Conservation (phyloP, 164 flowering plant species). For the Paratinospora sagittata region DNA sequence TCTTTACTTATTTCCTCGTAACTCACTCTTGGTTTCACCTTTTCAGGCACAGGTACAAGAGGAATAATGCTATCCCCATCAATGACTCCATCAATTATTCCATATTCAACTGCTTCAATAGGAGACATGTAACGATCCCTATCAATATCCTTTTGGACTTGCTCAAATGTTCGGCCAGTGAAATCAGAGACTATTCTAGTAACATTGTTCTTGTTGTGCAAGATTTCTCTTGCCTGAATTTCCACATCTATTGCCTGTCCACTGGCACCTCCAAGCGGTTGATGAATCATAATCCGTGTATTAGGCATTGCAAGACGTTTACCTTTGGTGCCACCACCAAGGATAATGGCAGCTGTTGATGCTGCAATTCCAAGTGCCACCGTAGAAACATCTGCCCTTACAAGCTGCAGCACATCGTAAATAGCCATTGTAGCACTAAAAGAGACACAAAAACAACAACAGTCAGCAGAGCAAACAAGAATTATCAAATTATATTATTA, state of each 20-base stretch:
- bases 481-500: background rate
- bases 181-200: no score
- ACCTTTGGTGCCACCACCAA: no score
- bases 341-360: no score
- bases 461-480: background rate
- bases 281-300: no score
- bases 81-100: slow-evolving; percentile 78
- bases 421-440: slow-evolving; percentile 90
- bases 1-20: slow-evolving; percentile 52
- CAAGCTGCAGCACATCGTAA: slow-evolving; percentile 76
- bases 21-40: slow-evolving; percentile 43
- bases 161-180: no score
- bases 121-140: no score
- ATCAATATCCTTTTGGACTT: no score
- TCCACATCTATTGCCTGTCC: slow-evolving; percentile 82
- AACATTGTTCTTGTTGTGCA: slow-evolving; percentile 72
- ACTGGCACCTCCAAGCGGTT: slow-evolving; percentile 88
- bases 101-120: no score
- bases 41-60: slow-evolving; percentile 70
- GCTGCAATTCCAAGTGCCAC: no score
- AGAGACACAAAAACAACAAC: slow-evolving; percentile 6
- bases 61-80: slow-evolving; percentile 80
- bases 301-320: no score
- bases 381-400: no score
- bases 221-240: slow-evolving; percentile 73